Conservation (phyloP, 352 stramenopile genomes). For the Phytopythium aichiense region DNA sequence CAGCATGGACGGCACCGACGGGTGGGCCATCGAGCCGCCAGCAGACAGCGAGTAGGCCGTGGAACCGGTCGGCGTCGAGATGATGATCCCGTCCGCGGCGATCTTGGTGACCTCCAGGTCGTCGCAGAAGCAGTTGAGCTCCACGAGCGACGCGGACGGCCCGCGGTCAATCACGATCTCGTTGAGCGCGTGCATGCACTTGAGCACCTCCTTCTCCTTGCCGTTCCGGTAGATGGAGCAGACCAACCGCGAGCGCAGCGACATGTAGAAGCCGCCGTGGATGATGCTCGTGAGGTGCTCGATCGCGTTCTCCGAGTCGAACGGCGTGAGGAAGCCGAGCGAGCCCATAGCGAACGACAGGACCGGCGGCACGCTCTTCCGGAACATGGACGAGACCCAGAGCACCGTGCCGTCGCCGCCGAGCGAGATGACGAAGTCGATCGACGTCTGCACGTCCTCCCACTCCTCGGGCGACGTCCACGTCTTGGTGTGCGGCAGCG, state of each 20-base stretch:
- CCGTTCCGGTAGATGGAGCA: slow-evolving; percentile 67
- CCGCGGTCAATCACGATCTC: slow-evolving; percentile 98
- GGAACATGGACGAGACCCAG: slow-evolving; percentile 86
- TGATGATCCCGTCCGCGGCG: slow-evolving; percentile 97
- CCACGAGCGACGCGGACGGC: slow-evolving; percentile 84
- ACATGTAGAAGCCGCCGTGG: slow-evolving; percentile 83
- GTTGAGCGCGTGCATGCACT: slow-evolving; percentile 94
- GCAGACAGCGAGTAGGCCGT: slow-evolving; percentile 98
- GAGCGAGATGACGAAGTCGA: slow-evolving; percentile 93
- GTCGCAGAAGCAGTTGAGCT: slow-evolving; percentile 97
- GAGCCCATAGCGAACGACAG: slow-evolving; percentile 94
- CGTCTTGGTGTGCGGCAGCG: slow-evolving; percentile 49
- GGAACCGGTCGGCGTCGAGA: slow-evolving; percentile 96
- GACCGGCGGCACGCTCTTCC: slow-evolving; percentile 92
- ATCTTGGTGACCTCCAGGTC: slow-evolving; percentile 95
- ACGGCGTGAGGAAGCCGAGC: slow-evolving; percentile 96
- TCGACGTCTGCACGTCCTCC: slow-evolving; percentile 63
- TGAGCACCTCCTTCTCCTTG: slow-evolving; percentile 44
- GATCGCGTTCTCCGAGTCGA: slow-evolving; percentile 68
- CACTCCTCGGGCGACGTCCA: slow-evolving; percentile 61
- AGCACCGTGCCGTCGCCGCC: slow-evolving; percentile 93
- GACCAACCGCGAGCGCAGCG: slow-evolving; percentile 66
- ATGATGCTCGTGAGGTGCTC: slow-evolving; percentile 75
- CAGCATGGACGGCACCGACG: slow-evolving; percentile 95
- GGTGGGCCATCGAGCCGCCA: slow-evolving; percentile 97